A percentile compares a stretch with the other conserved stretches of the same genome.
Evolutionary conservation across 352 stramenopile genomes (phyloP).

Genomic region (Globisporangium irregulare): DNA sequence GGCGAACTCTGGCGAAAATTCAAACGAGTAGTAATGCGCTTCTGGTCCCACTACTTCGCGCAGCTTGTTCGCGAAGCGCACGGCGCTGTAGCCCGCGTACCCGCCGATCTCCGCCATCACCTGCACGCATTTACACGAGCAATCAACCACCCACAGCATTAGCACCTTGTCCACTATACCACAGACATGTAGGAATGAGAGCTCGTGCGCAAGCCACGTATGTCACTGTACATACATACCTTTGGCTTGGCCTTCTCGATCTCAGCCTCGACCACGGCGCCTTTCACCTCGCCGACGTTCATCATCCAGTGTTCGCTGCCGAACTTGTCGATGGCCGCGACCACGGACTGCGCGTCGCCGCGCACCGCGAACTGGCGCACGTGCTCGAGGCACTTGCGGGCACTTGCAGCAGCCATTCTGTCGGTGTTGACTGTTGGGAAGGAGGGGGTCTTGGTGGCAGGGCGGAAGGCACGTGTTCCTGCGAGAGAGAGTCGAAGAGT

Average conservation of each 20-base stretch:
- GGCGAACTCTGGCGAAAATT: slow-evolving; percentile 37
- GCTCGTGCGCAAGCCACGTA: not conserved
- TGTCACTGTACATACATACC: not conserved
- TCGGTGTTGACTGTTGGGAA: too few species aligned
- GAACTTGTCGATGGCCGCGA: slow-evolving; percentile 36
- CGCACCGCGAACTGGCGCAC: slow-evolving; percentile 29
- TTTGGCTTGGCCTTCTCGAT: slow-evolving; percentile 33
- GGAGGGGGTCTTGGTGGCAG: too few species aligned
- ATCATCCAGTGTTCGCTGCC: slow-evolving; percentile 29
- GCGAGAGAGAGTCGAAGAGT: not conserved
- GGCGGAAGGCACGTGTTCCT: not conserved
- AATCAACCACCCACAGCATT: not conserved
- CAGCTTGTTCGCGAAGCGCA: slow-evolving; percentile 40
- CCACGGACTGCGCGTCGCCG: slow-evolving; percentile 32
- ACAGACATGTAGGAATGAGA: not conserved
- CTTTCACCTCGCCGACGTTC: slow-evolving; percentile 29
- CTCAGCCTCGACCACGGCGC: slow-evolving; percentile 30
- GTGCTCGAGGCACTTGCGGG: slow-evolving; percentile 27
- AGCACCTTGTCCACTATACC: too few species aligned
- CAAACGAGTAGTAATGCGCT: slow-evolving; percentile 47
- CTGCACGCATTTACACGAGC: not conserved
- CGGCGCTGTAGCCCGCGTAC: slow-evolving; percentile 44
- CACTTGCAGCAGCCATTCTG: not conserved
- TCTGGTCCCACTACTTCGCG: slow-evolving; percentile 27
- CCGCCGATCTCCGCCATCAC: slow-evolving; percentile 40